Base-by-base conservation (phyloP, 2,329 filamentous ascomycete species). In the Blumeria graminis region DNA sequence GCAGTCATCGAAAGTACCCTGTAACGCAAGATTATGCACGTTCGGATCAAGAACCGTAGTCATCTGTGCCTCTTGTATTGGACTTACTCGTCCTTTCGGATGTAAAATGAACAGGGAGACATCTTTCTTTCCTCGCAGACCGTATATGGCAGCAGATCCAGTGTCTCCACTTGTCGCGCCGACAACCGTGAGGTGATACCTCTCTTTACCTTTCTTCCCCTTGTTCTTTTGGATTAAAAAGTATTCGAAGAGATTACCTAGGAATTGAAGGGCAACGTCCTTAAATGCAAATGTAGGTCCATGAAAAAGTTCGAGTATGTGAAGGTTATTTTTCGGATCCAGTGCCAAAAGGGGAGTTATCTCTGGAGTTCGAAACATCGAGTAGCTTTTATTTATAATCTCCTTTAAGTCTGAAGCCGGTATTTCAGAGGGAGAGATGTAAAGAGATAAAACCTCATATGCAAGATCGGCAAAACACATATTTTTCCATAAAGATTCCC, bases 1-100 rank as follows among this genome's bases (percentile, higher is more conserved):
- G 70, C 92, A 96, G 67, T 96, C 88, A 66, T 96, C 90, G 67
- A 96, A 96, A 0, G 87, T 93, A 57, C 90, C 92, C 54, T 84
- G 80, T 11, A 96, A 84, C 56, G 86, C 81, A 51, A 96, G 72
- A 69, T 94, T 94, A 74, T 95, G 87, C 36, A 96, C 89, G 66
- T 96, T 96, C 58, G 77, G 71, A 68, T 96, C 92, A 43, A 87
- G 73, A 33, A 92, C 85, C 0, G 90, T 95, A 0, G 89, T 95
- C 92, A 96, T 96, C 71, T 96, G 92, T 4, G 86, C 84, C 69
- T 96, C 87, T 69, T 96, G 92, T 57, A 96, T 84, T 13, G 88
- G 86, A 67, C 83, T 88, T 60, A 96, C 84, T 62, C 87, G 84
- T 60, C 88, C 90, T 69, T 92, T 86, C 32, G 92, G 92, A 69